Percentiles rank a stretch among this genome's conserved stretches.
Conservation (phyloP, 2,329 filamentous ascomycete genomes). For the Pseudopyricularia cyperi region DNA sequence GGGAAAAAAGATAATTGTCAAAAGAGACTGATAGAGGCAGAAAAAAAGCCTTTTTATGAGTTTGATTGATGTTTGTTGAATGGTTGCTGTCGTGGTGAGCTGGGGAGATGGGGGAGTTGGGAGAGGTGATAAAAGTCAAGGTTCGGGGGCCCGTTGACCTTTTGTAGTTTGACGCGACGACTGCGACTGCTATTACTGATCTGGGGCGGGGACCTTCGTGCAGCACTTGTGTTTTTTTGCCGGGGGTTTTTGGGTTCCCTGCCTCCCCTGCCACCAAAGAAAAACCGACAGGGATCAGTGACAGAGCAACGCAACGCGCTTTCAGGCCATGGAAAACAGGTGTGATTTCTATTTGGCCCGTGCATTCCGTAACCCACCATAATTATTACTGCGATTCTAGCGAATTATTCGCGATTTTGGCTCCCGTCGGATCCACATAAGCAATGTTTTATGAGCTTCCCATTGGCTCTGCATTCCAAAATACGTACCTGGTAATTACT, state of each 20-base stretch:
- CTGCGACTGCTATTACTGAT: conserved; percentile 44
- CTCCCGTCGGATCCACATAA: neutral
- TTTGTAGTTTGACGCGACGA: conserved; percentile 48
- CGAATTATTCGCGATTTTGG: neutral
- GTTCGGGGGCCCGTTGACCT: conserved; percentile 38
- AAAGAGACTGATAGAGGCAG: conserved; percentile 9
- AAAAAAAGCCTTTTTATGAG: conserved; percentile 9
- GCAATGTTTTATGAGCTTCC: neutral
- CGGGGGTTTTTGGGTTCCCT: neutral
- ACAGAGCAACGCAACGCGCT: neutral
- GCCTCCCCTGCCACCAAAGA: too few species aligned
- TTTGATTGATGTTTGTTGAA: conserved; percentile 8
- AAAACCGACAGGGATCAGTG: neutral
- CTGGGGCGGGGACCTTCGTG: conserved; percentile 12
- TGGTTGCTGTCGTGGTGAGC: conserved; percentile 8
- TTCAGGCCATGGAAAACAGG: neutral
- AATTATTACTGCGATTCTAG: too few species aligned
- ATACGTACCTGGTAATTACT: too few species aligned
- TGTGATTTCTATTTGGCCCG: neutral
- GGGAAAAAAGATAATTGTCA: conserved; percentile 7
- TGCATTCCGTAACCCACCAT: too few species aligned
- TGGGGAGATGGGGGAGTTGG: conserved; percentile 18
- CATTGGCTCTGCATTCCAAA: too few species aligned
- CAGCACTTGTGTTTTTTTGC: neutral
- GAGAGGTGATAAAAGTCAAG: conserved; percentile 23